Percentiles rank a stretch among this genome's conserved stretches.
These are phyloP conservation scores for Xylariaceae sp. DNA, from an alignment of 2,329 filamentous ascomycete genomes.

Conservation along the genomic window DNA sequence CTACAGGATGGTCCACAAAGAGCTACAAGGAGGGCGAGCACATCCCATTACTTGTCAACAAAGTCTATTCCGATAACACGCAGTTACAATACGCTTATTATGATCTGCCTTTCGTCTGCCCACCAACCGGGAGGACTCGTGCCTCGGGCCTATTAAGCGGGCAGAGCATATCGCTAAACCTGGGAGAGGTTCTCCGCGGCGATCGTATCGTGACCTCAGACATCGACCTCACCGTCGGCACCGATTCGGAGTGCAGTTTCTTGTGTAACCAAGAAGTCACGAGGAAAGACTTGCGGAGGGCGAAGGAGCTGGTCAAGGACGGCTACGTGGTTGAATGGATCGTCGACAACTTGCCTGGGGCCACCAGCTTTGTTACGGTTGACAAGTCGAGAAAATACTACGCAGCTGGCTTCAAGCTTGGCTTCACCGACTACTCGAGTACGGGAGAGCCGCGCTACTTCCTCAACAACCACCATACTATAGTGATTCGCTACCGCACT, in stretches of 20 bases:
- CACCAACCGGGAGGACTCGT: slow-evolving; percentile 60
- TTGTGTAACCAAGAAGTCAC: slow-evolving; percentile 65
- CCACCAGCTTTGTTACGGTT: slow-evolving; percentile 79
- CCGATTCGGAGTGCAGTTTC: slow-evolving; percentile 64
- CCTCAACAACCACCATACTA: slow-evolving; percentile 81
- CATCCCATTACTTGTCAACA: slow-evolving; percentile 84
- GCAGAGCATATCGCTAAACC: slow-evolving; percentile 70
- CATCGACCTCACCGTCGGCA: slow-evolving; percentile 70
- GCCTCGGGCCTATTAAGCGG: slow-evolving; percentile 66
- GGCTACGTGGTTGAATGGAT: slow-evolving; percentile 92
- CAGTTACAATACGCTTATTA: slow-evolving; percentile 89
- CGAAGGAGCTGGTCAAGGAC: slow-evolving; percentile 64
- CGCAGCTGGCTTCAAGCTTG: slow-evolving; percentile 81
- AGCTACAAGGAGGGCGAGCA: slow-evolving; percentile 69
- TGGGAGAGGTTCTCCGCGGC: slow-evolving; percentile 80
- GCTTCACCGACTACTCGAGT: slow-evolving; percentile 59
- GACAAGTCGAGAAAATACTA: slow-evolving; percentile 85
- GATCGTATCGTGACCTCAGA: slow-evolving; percentile 81
- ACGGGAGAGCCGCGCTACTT: slow-evolving; percentile 60
- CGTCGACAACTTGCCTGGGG: slow-evolving; percentile 82
- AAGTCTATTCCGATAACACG: slow-evolving; percentile 82
- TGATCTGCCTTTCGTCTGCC: slow-evolving; percentile 81
- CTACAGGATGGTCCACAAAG: slow-evolving; percentile 68
- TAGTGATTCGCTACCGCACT: slow-evolving; percentile 70
- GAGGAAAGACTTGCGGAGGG: slow-evolving; percentile 56